Evolutionary conservation across 345 rosid genomes (phyloP).

Genomic region (Linum lewisii): DNA sequence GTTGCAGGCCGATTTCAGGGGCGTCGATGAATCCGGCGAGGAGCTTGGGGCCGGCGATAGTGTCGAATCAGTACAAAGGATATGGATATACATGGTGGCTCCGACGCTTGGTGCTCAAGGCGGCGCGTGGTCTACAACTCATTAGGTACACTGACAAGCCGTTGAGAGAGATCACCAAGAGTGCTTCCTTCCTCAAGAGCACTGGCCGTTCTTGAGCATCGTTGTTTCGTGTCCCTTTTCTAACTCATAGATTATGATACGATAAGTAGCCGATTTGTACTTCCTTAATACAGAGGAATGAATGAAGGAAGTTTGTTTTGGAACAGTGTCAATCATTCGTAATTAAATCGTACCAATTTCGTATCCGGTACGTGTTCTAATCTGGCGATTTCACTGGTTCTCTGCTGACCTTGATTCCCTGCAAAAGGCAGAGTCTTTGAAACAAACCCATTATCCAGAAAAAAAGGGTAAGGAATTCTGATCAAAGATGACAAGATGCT

Average conservation of each 20-base stretch:
- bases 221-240: neutral
- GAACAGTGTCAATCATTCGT: too few species aligned
- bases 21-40: slow-evolving; percentile 92
- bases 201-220: neutral
- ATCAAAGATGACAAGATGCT: neutral
- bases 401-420: neutral
- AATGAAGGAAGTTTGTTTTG: too few species aligned
- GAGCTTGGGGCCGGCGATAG: slow-evolving; percentile 84
- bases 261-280: neutral
- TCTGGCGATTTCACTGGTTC: too few species aligned
- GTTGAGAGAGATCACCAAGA: slow-evolving; percentile 22
- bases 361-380: too few species aligned
- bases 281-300: too few species aligned
- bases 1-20: slow-evolving; percentile 73
- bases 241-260: neutral
- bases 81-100: slow-evolving; percentile 59
- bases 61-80: slow-evolving; percentile 33
- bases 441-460: neutral
- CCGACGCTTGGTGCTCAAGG: slow-evolving; percentile 65
- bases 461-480: neutral
- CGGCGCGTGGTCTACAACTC: slow-evolving; percentile 70
- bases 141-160: slow-evolving; percentile 80
- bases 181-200: slow-evolving; percentile 6
- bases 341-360: too few species aligned
- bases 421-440: neutral